Evolutionary conservation across 257 asterid species (phyloP).

Genomic region (Cynanchum wilfordii): DNA sequence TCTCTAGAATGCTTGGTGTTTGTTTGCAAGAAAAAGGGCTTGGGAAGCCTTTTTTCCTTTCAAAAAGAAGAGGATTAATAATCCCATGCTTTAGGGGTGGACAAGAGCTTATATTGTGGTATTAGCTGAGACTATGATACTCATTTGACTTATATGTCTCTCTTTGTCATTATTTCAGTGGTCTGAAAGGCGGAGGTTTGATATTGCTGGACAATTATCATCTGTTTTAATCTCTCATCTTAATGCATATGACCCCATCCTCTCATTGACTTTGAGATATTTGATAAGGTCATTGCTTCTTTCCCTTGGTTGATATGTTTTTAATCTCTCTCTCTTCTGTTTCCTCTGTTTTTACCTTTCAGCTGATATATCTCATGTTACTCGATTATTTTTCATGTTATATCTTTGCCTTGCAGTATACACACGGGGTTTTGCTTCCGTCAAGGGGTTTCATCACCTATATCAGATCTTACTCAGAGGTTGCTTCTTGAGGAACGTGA

Average conservation of each 20-base stretch:
- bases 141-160: neutral
- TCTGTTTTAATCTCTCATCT: slow-evolving; percentile 82
- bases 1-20: neutral
- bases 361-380: neutral
- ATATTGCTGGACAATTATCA: slow-evolving; percentile 81
- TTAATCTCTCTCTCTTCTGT: neutral
- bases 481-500: slow-evolving; percentile 98
- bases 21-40: neutral
- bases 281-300: slow-evolving; percentile 59
- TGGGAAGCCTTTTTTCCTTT: neutral
- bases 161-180: slow-evolving; percentile 51
- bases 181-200: slow-evolving; percentile 86
- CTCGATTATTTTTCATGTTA: neutral
- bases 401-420: slow-evolving; percentile 46
- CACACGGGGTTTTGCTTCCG: slow-evolving; percentile 88
- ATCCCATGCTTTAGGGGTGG: neutral
- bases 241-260: slow-evolving; percentile 81
- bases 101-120: neutral
- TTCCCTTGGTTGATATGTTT: slow-evolving; percentile 5
- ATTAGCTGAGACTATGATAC: neutral
- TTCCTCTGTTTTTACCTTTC: neutral
- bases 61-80: neutral
- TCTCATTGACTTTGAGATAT: slow-evolving; percentile 86
- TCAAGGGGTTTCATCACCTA: slow-evolving; percentile 80
- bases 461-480: slow-evolving; percentile 88